phyloP scores from a whole-genome alignment of 2,329 filamentous ascomycete genomes.

The Truncatella angustata region DNA sequence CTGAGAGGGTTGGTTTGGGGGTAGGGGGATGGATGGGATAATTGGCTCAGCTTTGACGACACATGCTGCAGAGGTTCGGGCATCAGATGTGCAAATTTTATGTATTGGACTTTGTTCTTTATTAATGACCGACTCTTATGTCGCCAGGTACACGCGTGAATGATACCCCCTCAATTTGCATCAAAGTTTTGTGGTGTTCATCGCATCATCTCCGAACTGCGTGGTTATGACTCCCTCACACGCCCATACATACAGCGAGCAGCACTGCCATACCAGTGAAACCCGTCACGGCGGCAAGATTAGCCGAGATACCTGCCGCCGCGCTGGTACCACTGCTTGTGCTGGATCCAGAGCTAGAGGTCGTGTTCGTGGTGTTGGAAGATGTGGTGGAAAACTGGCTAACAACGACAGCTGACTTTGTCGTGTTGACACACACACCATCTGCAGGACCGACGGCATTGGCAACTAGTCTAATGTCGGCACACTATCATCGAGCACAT shows the following conservation, averaged over 20 bases:
- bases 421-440: conserved; percentile 40
- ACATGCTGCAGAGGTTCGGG: not conserved
- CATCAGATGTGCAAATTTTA: not conserved
- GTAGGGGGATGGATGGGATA: no score
- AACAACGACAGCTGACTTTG: conserved; percentile 42
- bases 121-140: not conserved
- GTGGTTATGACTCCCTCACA: no score
- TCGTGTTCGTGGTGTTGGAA: not conserved
- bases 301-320: conserved; percentile 19
- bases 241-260: conserved; percentile 36
- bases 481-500: no score
- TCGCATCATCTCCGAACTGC: not conserved
- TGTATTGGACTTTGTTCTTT: not conserved
- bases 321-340: conserved; percentile 13
- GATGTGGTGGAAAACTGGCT: conserved; percentile 13
- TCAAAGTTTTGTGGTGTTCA: not conserved
- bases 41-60: not conserved
- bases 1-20: no score
- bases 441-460: not conserved
- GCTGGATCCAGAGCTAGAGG: not conserved
- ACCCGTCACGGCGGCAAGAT: conserved; percentile 28
- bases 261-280: conserved; percentile 36
- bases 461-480: conserved; percentile 63
- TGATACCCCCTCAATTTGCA: conserved; percentile 4
- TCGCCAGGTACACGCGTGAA: not conserved